Conservation (phyloP, 2,329 filamentous ascomycete genomes). For the Colletotrichum aenigma region DNA sequence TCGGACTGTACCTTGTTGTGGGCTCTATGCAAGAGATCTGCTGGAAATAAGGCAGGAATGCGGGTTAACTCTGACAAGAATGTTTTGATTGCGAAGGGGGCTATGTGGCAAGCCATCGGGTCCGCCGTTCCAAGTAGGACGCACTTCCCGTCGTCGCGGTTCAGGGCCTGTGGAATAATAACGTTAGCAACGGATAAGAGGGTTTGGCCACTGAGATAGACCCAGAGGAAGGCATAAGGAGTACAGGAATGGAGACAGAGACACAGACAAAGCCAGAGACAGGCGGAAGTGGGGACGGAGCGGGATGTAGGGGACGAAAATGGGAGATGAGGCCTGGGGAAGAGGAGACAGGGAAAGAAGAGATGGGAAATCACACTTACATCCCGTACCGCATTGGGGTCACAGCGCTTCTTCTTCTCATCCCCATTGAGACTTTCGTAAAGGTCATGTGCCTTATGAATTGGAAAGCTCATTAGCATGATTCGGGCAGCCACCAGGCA, state of each 20-base stretch:
- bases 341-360: not conserved
- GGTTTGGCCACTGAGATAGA: not conserved
- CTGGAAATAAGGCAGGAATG: not conserved
- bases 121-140: not conserved
- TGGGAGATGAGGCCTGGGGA: not conserved
- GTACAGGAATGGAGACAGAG: not conserved
- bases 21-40: not conserved
- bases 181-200: not conserved
- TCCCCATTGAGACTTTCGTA: not conserved
- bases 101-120: not conserved
- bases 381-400: not conserved
- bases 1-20: not conserved
- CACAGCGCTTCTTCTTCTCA: not conserved
- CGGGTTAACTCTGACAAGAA: not conserved
- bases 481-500: not conserved
- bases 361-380: not conserved
- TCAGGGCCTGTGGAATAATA: not conserved
- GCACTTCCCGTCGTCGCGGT: not conserved
- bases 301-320: not conserved
- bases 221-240: not conserved
- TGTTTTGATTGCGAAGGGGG: not conserved
- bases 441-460: not conserved
- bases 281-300: not conserved
- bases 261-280: not conserved
- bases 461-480: not conserved